phyloP scores from a whole-genome alignment of 2,329 filamentous ascomycete genomes.

The Fusarium pilosicola region DNA sequence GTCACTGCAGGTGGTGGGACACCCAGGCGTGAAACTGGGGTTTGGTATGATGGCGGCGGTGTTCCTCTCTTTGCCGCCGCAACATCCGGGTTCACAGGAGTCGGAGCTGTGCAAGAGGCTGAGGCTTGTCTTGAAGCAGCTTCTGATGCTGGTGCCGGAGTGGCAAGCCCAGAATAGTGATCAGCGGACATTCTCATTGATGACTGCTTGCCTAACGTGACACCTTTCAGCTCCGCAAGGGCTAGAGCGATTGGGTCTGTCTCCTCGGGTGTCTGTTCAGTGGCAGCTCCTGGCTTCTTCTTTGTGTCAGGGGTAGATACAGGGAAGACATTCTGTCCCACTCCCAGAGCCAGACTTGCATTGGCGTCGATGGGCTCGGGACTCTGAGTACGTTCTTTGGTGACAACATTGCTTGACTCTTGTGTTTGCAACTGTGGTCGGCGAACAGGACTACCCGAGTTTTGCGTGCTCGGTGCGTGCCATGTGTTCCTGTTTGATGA shows the following conservation, averaged over 20 bases:
- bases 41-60: constrained; percentile 82
- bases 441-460: constrained; percentile 47
- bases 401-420: constrained; percentile 50
- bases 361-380: constrained; percentile 91
- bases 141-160: constrained; percentile 71
- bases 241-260: constrained; percentile 91
- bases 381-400: constrained; percentile 64
- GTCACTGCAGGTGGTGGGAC: constrained; percentile 93
- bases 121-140: constrained; percentile 31
- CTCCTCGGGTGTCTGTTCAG: constrained; percentile 64
- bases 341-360: constrained; percentile 90
- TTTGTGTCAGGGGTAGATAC: constrained; percentile 81
- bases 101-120: constrained; percentile 63
- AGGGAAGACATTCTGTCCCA: constrained; percentile 96
- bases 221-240: constrained; percentile 89
- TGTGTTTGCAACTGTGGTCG: constrained; percentile 54
- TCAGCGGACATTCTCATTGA: constrained; percentile 91
- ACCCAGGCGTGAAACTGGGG: constrained; percentile 78
- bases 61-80: constrained; percentile 74
- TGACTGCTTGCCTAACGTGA: constrained; percentile 79
- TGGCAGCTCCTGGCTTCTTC: constrained; percentile 40
- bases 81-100: constrained; percentile 58
- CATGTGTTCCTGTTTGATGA: constrained; percentile 67
- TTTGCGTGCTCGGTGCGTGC: constrained; percentile 54
- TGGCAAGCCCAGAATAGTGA: constrained; percentile 91